Evolutionary conservation across 306 rosid genomes (phyloP).

Genomic region (Canavalia gladiata): DNA sequence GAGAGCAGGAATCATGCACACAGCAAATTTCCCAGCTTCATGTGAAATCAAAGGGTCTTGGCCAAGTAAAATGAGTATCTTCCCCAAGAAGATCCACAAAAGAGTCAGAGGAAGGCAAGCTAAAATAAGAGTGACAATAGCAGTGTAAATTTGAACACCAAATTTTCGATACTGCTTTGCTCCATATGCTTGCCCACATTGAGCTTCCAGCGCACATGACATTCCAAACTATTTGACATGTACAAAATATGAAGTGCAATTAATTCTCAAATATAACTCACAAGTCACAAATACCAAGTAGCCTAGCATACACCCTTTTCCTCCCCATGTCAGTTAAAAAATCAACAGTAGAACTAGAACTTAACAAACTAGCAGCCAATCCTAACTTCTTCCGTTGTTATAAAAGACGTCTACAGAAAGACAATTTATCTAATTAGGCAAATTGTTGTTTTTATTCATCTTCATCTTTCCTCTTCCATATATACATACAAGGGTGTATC

Average conservation of each 20-base stretch:
- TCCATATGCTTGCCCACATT: slow-evolving; percentile 77
- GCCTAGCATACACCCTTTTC: neutral
- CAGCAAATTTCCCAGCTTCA: slow-evolving; percentile 74
- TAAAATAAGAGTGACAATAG: slow-evolving; percentile 62
- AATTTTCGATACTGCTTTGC: slow-evolving; percentile 66
- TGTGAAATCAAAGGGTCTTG: slow-evolving; percentile 86
- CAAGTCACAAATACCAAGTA: neutral
- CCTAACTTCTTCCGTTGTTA: neutral
- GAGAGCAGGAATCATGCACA: slow-evolving; percentile 80
- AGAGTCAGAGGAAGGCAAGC: slow-evolving; percentile 70
- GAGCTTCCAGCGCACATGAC: slow-evolving; percentile 76
- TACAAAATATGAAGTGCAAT: slow-evolving; percentile 12
- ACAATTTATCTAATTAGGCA: too few relatives aligned
- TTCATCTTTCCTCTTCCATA: too few relatives aligned
- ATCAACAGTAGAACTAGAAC: neutral
- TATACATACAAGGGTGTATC: too few relatives aligned
- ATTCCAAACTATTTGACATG: slow-evolving; percentile 65
- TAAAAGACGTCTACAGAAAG: too few relatives aligned
- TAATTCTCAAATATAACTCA: neutral
- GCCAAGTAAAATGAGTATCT: slow-evolving; percentile 64
- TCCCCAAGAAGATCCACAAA: slow-evolving; percentile 71
- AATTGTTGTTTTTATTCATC: too few relatives aligned
- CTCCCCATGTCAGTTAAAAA: neutral
- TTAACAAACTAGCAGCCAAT: neutral
- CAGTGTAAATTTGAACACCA: slow-evolving; percentile 66